Evolutionary conservation across 306 rosid genomes (phyloP), one percentile per base, ranked within the genome.

Genomic region (Abrus precatorius): DNA sequence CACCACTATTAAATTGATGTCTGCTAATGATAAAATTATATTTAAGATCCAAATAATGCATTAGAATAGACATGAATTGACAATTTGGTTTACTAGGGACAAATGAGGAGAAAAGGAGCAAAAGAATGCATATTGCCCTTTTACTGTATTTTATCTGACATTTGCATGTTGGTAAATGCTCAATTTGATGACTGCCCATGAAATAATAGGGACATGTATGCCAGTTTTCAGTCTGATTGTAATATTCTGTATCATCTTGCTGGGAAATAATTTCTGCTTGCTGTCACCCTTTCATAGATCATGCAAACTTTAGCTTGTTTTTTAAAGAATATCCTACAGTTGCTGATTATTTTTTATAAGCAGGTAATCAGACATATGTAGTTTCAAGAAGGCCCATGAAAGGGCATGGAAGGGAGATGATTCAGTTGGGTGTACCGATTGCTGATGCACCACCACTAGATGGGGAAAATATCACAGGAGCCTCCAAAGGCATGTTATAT

Each of bases 361-460:
- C 89, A 89, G 77, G 94, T 90, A 94, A 89, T 77, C 92, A 77
- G 74, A 71, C 93, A 27, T 90, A 85, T 68, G 82, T 90, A 77
- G 80, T 76, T 75, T 86, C 85, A 9, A 90, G 86, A 88, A 88
- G 97, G 89, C 98, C 98, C 63, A 91, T 84, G 85, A 91, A 84
- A 84, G 98, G 98, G 71, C 98, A 80, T 84, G 98, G 98, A 84
- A 91, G 98, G 88, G 98, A 93, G 78, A 88, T 86, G 91, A 90
- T 93, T 83, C 98, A 93, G 71, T 83, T 93, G 68, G 98, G 98
- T 74, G 77, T 87, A 67, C 97, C 79, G 28, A 71, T 91, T 83
- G 91, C 84, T 50, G 98, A 93, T 84, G 69, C 80, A 40, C 89
- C 93, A 40, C 89, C 93, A 8, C 77, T 72, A 40, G 93, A 91